Base-by-base conservation (phyloP, 2,329 filamentous ascomycete species). In the Pestalotiopsis sp. region DNA sequence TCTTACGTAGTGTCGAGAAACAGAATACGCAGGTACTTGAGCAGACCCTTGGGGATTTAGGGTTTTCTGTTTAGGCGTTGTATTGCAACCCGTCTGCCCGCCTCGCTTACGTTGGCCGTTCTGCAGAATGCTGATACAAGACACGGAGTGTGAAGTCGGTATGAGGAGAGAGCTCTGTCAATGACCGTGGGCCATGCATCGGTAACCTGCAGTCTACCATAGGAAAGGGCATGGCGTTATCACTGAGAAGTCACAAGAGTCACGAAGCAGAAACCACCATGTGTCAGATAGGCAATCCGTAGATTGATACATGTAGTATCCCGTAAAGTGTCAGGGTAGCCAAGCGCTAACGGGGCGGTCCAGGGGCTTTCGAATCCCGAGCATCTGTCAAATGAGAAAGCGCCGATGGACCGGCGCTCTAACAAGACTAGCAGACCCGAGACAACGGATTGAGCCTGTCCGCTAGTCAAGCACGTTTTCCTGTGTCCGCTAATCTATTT, bases 361-460 rank as follows among this genome's bases (percentile, higher is more conserved):
- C 23, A 36, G 57, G 57, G 57, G 57, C 23, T 23, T 59, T 59
- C 27, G 57, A 20, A 36, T 36, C 57, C 27, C 27, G 36, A 62
- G 31, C 36, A 36, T 36, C 41, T 64, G 41, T 45, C 61, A 64
- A 64, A 64, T 64, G 38, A 64, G 59, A 64, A 64, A 64, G 38
- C 41, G 38, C 61, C 39, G 61, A 64, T 64, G 41, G 38, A 25
- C 59, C 36, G 20, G 27, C 23, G 57, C 57, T 59, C 36, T 39
- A 41, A 39, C 36, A 12, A 36, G 25, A 45, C 61, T 64, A 64
- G 61, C 61, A 25, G 61, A 64, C 61, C 61, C 61, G 61, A 64
- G 38, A 64, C 61, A 64, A 64, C 41, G 61, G 61, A 64, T 64
- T 64, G 61, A 64, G n/a, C 38, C 39, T 49, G 61, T 64, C 38